These are phyloP conservation scores for Salix purpurea DNA, from an alignment of 345 rosid species.

Conservation along the genomic window DNA sequence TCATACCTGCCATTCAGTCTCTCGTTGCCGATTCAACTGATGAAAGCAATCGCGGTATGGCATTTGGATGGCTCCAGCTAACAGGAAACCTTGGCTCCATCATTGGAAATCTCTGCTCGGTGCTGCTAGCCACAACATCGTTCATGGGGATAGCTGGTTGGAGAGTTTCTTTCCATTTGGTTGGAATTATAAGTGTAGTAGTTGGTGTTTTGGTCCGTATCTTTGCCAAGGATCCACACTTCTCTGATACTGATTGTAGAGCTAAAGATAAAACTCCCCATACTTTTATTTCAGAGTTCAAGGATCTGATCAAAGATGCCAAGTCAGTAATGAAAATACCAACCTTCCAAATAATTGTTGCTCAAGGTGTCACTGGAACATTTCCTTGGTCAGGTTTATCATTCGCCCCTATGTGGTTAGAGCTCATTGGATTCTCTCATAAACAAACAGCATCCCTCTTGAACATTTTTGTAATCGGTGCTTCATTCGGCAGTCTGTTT, in stretches of 20 bases:
- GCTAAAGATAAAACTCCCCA: slow-evolving; percentile 16
- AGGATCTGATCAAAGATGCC: slow-evolving; percentile 42
- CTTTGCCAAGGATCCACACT: slow-evolving; percentile 66
- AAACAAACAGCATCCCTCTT: slow-evolving; percentile 43
- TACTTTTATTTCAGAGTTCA: slow-evolving; percentile 38
- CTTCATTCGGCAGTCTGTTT: slow-evolving; percentile 43
- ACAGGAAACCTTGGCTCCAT: slow-evolving; percentile 59
- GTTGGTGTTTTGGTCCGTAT: slow-evolving; percentile 54
- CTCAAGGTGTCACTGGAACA: slow-evolving; percentile 63
- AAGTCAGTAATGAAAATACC: slow-evolving; percentile 51
- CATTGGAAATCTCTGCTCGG: slow-evolving; percentile 49
- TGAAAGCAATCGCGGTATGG: slow-evolving; percentile 66
- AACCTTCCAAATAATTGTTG: slow-evolving; percentile 61
- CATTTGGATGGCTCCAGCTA: slow-evolving; percentile 77
- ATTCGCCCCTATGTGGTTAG: slow-evolving; percentile 63
- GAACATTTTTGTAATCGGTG: slow-evolving; percentile 34
- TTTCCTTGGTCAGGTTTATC: slow-evolving; percentile 65
- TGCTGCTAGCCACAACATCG: slow-evolving; percentile 59
- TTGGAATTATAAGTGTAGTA: slow-evolving; percentile 53
- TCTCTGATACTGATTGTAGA: slow-evolving; percentile 11
- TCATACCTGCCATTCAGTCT: slow-evolving; percentile 77
- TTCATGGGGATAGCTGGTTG: slow-evolving; percentile 70
- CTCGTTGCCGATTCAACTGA: slow-evolving; percentile 75
- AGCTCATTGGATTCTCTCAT: slow-evolving; percentile 64
- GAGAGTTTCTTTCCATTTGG: slow-evolving; percentile 70